Evolutionary conservation across 2,329 filamentous ascomycete species (phyloP).

Genomic region (Hypoxylon sp.): DNA sequence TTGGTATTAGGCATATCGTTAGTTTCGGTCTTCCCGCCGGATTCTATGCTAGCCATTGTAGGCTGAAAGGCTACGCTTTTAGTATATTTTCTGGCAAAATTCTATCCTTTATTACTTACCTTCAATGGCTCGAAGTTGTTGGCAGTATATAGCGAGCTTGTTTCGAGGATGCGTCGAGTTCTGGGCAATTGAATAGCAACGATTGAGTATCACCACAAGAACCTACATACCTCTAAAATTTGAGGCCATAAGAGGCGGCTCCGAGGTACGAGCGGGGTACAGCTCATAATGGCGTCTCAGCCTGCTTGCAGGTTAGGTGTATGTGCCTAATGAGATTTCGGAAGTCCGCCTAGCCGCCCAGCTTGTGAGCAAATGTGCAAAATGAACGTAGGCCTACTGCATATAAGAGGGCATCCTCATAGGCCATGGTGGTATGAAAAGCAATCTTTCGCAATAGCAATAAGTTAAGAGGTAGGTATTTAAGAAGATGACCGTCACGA

Average conservation of each 20-base stretch:
- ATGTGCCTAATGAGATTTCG: background rate
- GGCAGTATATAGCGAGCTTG: background rate
- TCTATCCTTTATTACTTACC: background rate
- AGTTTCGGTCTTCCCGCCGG: background rate
- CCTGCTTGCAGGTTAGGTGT: background rate
- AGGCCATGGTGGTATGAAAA: background rate
- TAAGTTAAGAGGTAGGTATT: background rate
- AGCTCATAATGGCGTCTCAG: background rate
- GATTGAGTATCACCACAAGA: background rate
- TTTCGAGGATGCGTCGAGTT: background rate
- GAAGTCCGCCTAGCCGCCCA: background rate
- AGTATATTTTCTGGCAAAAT: background rate
- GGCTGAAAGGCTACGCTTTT: background rate
- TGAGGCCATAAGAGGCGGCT: background rate
- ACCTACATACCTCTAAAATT: background rate
- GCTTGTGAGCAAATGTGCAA: background rate
- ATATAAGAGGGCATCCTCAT: background rate
- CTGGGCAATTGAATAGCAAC: background rate
- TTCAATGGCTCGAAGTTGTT: background rate
- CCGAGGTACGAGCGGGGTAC: conserved; percentile 3
- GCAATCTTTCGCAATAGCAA: background rate
- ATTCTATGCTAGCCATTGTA: background rate
- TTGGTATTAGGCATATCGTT: background rate
- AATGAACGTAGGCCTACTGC: background rate
- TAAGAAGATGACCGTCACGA: background rate